Evolutionary conservation across 495 filamentous ascomycete genomes (phyloP), one percentile per base, ranked within the genome.

Genomic region (Neurospora sublineolata): DNA sequence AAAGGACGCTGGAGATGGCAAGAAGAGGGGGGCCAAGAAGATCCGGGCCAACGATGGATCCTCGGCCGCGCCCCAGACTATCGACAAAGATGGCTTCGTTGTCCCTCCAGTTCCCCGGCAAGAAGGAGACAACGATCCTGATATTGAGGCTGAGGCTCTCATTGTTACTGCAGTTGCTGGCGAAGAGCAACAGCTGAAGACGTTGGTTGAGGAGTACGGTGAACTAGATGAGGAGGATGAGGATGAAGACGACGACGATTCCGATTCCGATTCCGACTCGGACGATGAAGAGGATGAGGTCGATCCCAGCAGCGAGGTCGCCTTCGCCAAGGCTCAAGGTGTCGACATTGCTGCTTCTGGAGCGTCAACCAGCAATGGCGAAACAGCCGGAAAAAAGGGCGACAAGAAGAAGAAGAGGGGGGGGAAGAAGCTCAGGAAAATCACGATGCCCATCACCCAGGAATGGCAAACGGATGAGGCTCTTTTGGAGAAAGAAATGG

Each of bases 381-480:
- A 33, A 33, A 64, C 27, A 30, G 14, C 52, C 14, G 52, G 27
- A 4, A 64, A 64, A 14, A 36, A 36, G 7, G 27, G 27, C 14
- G 52, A 60, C 52, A 60, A 60, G 52, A 27, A 41, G n/a, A 39
- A 68, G 23, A 37, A 67, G 11, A 33, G 1, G n/a, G 37, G 12
- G 30, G 42, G 67, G 20, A 69, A 74, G 68, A 75, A 76, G 11
- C 44, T 69, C 58, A 75, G 68, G 74, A 76, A 69, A 30, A 68
- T 58, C 23, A 69, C 37, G 3, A 73, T 84, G 68, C 77, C 72
- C 36, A 81, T 83, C 70, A 79, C 84, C 41, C 77, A 83, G 3
- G 84, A 80, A 58, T 88, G 86, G 85, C 80, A 83, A 72, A 73
- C 76, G 39, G 83, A 83, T 40, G 85, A 88, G 72, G 77, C 77